Percentiles rank a stretch among this genome's conserved stretches.
These are phyloP conservation scores for Penicillium nucicola DNA, from an alignment of 495 filamentous ascomycete species.

Conservation along the genomic window DNA sequence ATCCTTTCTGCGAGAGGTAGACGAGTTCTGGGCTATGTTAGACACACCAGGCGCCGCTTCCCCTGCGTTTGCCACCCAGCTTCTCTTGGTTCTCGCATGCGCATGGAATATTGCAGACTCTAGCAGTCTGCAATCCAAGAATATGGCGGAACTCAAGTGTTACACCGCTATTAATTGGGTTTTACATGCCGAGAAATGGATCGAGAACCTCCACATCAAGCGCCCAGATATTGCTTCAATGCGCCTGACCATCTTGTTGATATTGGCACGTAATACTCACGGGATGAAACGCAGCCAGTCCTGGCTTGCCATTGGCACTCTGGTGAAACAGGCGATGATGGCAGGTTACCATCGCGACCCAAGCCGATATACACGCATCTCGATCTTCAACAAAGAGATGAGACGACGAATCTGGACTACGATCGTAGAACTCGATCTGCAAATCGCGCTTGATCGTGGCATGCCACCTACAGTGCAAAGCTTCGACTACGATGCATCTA, in stretches of 20 bases:
- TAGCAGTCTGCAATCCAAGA: constrained; percentile 43
- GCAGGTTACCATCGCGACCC: constrained; percentile 57
- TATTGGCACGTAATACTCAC: constrained; percentile 55
- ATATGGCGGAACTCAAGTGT: constrained; percentile 44
- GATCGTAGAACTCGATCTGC: constrained; percentile 59
- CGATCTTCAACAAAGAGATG: constrained; percentile 59
- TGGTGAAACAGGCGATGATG: constrained; percentile 56
- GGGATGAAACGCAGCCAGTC: constrained; percentile 53
- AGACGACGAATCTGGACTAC: constrained; percentile 68
- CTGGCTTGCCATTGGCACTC: constrained; percentile 57
- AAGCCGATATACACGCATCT: constrained; percentile 48
- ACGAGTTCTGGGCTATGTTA: constrained; percentile 42
- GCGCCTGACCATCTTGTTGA: constrained; percentile 57
- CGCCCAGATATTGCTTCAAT: constrained; percentile 53
- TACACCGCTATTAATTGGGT: constrained; percentile 58
- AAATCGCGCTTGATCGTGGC: constrained; percentile 57
- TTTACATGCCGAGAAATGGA: constrained; percentile 60
- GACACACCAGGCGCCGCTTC: constrained; percentile 28
- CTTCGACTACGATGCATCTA: constrained; percentile 56
- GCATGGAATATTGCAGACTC: constrained; percentile 46
- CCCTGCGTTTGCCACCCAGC: constrained; percentile 51
- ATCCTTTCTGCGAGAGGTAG: constrained; percentile 53
- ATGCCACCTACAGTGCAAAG: constrained; percentile 53
- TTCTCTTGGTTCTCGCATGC: constrained; percentile 64
- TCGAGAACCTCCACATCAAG: constrained; percentile 53